Conservation (phyloP, 805 yeast species). For the Candida glaebosa region DNA sequence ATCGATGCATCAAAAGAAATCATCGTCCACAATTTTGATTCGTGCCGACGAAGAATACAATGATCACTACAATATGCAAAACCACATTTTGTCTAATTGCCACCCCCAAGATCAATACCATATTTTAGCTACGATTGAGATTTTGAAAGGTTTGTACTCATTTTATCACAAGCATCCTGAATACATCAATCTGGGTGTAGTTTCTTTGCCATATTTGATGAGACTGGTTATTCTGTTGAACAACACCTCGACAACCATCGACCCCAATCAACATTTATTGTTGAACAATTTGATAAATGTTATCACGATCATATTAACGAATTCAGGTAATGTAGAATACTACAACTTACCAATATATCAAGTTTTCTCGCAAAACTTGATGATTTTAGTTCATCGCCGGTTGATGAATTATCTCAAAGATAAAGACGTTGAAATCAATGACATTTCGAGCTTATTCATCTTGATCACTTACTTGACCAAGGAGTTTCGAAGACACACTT, state of each 20-base stretch:
- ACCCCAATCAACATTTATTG: constrained; percentile 2
- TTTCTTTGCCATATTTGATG: constrained; percentile 1
- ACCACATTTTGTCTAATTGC: constrained; percentile 3
- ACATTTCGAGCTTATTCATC: constrained; percentile 9
- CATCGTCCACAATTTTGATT: background rate
- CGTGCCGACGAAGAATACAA: constrained; percentile 1
- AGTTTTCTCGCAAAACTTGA: constrained; percentile 1
- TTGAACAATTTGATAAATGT: constrained; percentile 10
- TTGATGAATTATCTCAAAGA: background rate
- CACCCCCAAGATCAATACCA: constrained; percentile 6
- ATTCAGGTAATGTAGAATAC: constrained; percentile 3
- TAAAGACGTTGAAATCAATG: constrained; percentile 9
- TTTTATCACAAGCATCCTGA: constrained; percentile 19
- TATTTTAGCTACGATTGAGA: constrained; percentile 14
- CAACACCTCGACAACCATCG: background rate
- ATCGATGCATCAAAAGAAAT: background rate
- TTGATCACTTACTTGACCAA: constrained; percentile 8
- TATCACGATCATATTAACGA: constrained; percentile 9
- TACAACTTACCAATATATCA: constrained; percentile 2
- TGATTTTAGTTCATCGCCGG: constrained; percentile 5
- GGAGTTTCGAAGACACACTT: constrained; percentile 5
- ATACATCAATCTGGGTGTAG: constrained; percentile 1
- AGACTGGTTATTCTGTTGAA: constrained; percentile 3
- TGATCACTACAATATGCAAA: constrained; percentile 2
- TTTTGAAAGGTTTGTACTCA: constrained; percentile 23